phyloP scores from a whole-genome alignment of 2,329 filamentous ascomycete genomes.

The Fusarium duplospermum region DNA sequence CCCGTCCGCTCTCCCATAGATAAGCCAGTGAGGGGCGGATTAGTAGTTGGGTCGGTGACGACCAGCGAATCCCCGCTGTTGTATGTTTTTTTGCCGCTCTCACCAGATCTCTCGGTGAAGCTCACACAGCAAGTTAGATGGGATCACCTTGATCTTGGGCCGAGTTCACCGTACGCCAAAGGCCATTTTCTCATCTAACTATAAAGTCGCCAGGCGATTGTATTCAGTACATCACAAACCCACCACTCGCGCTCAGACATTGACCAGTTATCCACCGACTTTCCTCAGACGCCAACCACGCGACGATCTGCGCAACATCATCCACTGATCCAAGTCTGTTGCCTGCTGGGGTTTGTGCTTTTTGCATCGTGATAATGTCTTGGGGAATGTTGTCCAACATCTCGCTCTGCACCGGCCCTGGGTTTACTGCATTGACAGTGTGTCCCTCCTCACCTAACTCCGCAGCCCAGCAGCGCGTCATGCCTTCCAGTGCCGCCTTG shows the following conservation, averaged over 20 bases:
- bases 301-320: conserved; percentile 68
- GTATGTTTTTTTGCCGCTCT: too few species aligned
- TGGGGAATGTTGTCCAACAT: conserved; percentile 60
- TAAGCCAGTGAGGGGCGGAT: too few species aligned
- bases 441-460: conserved; percentile 62
- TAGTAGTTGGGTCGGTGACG: too few species aligned
- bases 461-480: conserved; percentile 69
- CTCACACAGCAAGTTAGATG: too few species aligned
- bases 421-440: conserved; percentile 71
- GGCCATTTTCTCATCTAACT: too few species aligned
- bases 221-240: conserved; percentile 25
- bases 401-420: conserved; percentile 69
- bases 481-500: conserved; percentile 27
- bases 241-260: conserved; percentile 64
- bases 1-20: too few species aligned
- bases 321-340: conserved; percentile 62
- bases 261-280: conserved; percentile 66
- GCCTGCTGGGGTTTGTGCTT: conserved; percentile 59
- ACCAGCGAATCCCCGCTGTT: too few species aligned
- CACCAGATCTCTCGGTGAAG: too few species aligned
- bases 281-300: conserved; percentile 63
- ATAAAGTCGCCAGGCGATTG: too few species aligned
- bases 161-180: too few species aligned
- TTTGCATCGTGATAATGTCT: conserved; percentile 25
- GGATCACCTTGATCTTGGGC: too few species aligned